A percentile compares a stretch with the other conserved stretches of the same genome.
Conservation (phyloP, 495 filamentous ascomycete genomes). For the Peziza echinospora region DNA sequence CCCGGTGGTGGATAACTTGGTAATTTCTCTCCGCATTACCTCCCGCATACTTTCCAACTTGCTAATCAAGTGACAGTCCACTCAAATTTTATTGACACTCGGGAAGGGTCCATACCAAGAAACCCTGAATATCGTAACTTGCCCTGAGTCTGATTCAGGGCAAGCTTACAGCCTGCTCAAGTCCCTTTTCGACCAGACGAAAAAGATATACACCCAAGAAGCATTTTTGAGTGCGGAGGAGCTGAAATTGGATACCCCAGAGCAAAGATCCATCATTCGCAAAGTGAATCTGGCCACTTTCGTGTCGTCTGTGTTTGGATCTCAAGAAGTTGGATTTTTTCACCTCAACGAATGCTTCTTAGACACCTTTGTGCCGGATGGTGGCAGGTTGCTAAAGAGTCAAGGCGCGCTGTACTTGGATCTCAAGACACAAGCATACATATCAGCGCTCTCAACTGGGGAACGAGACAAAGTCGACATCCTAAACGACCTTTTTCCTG, state of each 20-base stretch:
- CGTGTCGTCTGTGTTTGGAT: slow-evolving; percentile 61
- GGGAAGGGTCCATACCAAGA: slow-evolving; percentile 48
- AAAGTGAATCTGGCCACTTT: slow-evolving; percentile 78
- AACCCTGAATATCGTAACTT: slow-evolving; percentile 50
- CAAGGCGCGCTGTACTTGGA: slow-evolving; percentile 55
- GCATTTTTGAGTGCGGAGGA: slow-evolving; percentile 52
- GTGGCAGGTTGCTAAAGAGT: slow-evolving; percentile 45
- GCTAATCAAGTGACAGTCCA: slow-evolving; percentile 29
- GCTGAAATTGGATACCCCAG: slow-evolving; percentile 43
- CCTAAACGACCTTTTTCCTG: slow-evolving; percentile 52
- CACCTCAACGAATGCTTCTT: slow-evolving; percentile 72
- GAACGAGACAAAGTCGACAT: slow-evolving; percentile 43
- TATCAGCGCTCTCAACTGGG: slow-evolving; percentile 43
- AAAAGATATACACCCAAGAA: slow-evolving; percentile 51
- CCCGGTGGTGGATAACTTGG: slow-evolving; percentile 51
- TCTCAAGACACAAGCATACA: slow-evolving; percentile 69
- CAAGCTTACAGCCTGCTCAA: slow-evolving; percentile 65
- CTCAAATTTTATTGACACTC: slow-evolving; percentile 46
- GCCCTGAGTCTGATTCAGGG: slow-evolving; percentile 50
- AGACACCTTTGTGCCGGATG: slow-evolving; percentile 61
- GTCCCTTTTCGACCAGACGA: slow-evolving; percentile 59
- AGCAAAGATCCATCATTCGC: slow-evolving; percentile 53
- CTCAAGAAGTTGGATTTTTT: slow-evolving; percentile 58
- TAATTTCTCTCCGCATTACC: slow-evolving; percentile 19
- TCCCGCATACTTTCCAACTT: neutral